Percentiles rank a stretch among this genome's conserved stretches.
These are phyloP conservation scores for Lecanicillium sp. DNA, from an alignment of 2,329 filamentous ascomycete species.

Conservation along the genomic window DNA sequence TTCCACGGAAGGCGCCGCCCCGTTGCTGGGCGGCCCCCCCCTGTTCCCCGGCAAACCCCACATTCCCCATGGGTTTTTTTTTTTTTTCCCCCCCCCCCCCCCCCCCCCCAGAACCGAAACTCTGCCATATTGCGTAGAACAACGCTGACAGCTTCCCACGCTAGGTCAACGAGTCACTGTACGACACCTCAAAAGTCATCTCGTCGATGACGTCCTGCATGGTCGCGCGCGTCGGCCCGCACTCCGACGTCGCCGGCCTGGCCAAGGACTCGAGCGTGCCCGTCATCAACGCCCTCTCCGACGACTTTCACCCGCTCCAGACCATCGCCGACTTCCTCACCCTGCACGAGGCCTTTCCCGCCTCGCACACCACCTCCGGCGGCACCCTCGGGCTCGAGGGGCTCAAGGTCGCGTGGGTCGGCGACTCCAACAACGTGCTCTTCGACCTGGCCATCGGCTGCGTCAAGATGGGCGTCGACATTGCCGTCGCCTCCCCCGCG, in stretches of 20 bases:
- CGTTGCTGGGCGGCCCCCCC: slow-evolving; percentile 78
- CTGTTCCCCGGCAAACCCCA: slow-evolving; percentile 97
- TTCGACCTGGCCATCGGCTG: slow-evolving; percentile 88
- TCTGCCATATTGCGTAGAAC: too few relatives aligned
- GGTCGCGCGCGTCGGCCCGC: slow-evolving; percentile 70
- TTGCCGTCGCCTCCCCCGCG: slow-evolving; percentile 78
- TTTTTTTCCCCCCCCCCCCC: too few relatives aligned
- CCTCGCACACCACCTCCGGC: slow-evolving; percentile 30
- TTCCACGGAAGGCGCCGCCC: slow-evolving; percentile 87
- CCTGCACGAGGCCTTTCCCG: slow-evolving; percentile 69
- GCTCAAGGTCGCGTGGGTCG: slow-evolving; percentile 91
- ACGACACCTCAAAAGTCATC: slow-evolving; percentile 85
- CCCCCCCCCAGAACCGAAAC: too few relatives aligned
- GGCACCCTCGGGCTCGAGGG: slow-evolving; percentile 63
- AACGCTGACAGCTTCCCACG: too few relatives aligned
- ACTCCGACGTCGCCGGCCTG: slow-evolving; percentile 66
- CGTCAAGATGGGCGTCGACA: slow-evolving; percentile 77
- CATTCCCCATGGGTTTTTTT: too few relatives aligned
- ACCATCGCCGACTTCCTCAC: slow-evolving; percentile 92
- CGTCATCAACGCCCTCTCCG: slow-evolving; percentile 81
- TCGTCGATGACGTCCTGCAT: slow-evolving; percentile 89
- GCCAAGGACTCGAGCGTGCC: slow-evolving; percentile 70
- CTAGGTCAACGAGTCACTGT: slow-evolving; percentile 86
- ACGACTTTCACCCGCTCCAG: slow-evolving; percentile 90
- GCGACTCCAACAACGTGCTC: slow-evolving; percentile 94